Evolutionary conservation across 305 asterid species (phyloP).

Genomic region (Solanum aculeatissimum): DNA sequence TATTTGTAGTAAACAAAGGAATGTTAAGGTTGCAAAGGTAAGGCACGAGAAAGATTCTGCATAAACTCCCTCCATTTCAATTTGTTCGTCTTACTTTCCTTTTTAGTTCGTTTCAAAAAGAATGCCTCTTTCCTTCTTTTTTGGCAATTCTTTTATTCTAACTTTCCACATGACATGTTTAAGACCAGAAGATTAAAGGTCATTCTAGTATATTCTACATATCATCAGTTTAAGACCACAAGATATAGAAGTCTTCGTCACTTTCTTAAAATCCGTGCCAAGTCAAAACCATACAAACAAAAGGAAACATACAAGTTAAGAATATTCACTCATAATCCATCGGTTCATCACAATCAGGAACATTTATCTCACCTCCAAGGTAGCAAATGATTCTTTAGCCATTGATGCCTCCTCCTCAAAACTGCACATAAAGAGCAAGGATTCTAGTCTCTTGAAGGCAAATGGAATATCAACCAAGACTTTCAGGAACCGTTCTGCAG

Average conservation of each 20-base stretch:
- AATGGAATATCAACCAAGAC: constrained; percentile 71
- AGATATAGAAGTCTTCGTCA: too few species aligned
- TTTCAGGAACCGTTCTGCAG: constrained; percentile 85
- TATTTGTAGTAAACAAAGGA: neutral
- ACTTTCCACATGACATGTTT: neutral
- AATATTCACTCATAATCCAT: neutral
- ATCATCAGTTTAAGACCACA: too few species aligned
- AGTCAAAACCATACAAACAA: too few species aligned
- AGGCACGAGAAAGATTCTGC: neutral
- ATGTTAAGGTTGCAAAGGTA: neutral
- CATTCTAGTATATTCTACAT: neutral
- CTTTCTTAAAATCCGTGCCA: too few species aligned
- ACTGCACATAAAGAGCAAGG: constrained; percentile 68
- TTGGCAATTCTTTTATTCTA: neutral
- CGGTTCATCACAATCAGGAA: neutral
- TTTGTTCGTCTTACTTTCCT: neutral
- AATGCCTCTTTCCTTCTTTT: neutral
- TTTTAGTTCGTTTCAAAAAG: neutral
- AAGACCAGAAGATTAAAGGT: neutral
- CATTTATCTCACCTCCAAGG: constrained; percentile 59
- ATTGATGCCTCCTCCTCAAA: constrained; percentile 63
- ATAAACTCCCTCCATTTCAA: neutral
- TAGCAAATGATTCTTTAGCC: constrained; percentile 53
- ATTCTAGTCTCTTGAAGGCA: constrained; percentile 78
- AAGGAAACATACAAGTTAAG: neutral